A percentile compares a stretch with the other conserved stretches of the same genome.
These are phyloP conservation scores for Talaromyces sp. DNA, from an alignment of 2,329 filamentous ascomycete species.

Conservation along the genomic window DNA sequence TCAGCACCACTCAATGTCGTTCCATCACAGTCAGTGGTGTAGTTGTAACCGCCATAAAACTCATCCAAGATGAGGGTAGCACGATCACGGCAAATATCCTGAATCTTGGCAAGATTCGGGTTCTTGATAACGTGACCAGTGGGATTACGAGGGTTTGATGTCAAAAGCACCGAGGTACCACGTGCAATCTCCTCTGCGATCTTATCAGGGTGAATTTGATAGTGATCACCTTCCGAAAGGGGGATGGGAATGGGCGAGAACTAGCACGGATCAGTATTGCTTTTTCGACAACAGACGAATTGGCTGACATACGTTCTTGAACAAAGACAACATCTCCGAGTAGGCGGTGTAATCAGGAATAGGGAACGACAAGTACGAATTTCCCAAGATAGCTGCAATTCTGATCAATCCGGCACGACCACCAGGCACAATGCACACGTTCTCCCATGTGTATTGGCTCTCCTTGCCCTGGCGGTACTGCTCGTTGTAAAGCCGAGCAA, in stretches of 20 bases:
- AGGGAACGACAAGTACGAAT: constrained; percentile 90
- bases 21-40: constrained; percentile 87
- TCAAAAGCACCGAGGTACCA: constrained; percentile 83
- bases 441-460: constrained; percentile 94
- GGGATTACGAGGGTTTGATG: constrained; percentile 92
- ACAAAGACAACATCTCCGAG: constrained; percentile 93
- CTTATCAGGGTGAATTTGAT: constrained; percentile 90
- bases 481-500: constrained; percentile 88
- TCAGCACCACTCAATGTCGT: constrained; percentile 83
- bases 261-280: constrained; percentile 38
- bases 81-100: constrained; percentile 85
- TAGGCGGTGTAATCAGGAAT: constrained; percentile 95
- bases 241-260: constrained; percentile 86
- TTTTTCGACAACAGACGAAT: neutral
- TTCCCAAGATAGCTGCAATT: constrained; percentile 89
- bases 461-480: constrained; percentile 84
- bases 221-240: constrained; percentile 77
- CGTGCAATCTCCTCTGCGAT: constrained; percentile 87
- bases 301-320: constrained; percentile 65
- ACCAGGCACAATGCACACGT: constrained; percentile 92
- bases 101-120: constrained; percentile 82
- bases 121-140: constrained; percentile 84
- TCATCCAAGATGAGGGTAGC: constrained; percentile 94
- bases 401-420: constrained; percentile 89
- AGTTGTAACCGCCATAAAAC: constrained; percentile 96